A percentile compares a stretch with the other conserved stretches of the same genome.
phyloP scores from a whole-genome alignment of 768 basidiomycete species.

The Candolleomyces efflorescens region DNA sequence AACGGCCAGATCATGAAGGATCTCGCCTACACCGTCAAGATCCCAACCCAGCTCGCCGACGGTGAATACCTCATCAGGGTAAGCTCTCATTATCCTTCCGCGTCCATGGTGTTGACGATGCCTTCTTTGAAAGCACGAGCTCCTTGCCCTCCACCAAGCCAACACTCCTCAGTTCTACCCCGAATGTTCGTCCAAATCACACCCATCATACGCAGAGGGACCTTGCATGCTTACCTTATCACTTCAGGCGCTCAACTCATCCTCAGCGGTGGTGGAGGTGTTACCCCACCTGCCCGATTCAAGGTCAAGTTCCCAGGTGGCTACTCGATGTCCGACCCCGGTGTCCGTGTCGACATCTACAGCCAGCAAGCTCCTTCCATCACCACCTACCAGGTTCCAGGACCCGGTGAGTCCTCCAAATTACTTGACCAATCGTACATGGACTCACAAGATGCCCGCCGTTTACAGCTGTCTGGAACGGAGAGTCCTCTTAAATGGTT shows the following conservation, averaged over 20 bases:
- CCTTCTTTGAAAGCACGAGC: conserved; percentile 24
- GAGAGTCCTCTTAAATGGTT: conserved; percentile 6
- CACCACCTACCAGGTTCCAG: conserved; percentile 30
- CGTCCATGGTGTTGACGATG: not conserved
- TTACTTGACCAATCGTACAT: not conserved
- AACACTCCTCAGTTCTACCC: conserved; percentile 38
- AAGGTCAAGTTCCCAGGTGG: conserved; percentile 33
- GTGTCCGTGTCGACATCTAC: conserved; percentile 36
- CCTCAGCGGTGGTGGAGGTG: conserved; percentile 32
- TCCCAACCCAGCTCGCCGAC: conserved; percentile 28
- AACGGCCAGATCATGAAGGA: conserved; percentile 23
- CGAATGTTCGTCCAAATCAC: conserved; percentile 21
- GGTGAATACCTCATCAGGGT: conserved; percentile 35
- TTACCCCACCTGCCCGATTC: conserved; percentile 26
- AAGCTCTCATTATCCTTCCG: not conserved
- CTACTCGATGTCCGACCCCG: conserved; percentile 30
- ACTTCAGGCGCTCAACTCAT: conserved; percentile 27
- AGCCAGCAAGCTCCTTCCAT: conserved; percentile 24
- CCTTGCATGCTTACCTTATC: not conserved
- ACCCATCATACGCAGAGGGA: not conserved
- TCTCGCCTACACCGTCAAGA: conserved; percentile 27
- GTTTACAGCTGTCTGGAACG: conserved; percentile 21
- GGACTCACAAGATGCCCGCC: not conserved
- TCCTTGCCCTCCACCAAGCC: conserved; percentile 34
- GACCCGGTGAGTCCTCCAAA: conserved; percentile 22